Base-by-base conservation (phyloP, 352 stramenopile genomes). In the Phytophthora brassicae region DNA sequence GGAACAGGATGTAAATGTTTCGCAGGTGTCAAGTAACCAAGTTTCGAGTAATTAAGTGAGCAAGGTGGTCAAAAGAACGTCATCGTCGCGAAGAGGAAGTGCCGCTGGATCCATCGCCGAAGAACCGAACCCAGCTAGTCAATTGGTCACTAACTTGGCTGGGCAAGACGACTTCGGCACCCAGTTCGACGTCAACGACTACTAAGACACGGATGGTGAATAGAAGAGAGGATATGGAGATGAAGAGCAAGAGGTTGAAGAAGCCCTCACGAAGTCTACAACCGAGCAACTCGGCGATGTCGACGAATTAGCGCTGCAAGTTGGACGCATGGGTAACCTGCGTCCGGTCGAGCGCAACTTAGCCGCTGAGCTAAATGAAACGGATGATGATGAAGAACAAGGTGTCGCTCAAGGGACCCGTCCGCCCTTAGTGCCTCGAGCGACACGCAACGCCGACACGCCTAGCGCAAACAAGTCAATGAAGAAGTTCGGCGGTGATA, bases 351-450 rank as follows among this genome's bases (percentile, higher is more conserved):
- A 31, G 8, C 26, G 26, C 26, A 31, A 31, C 26, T 31, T 8
- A 8, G 8, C 26, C 26, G 26, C 26, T 8, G 26, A 49, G 33
- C 31, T 56, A 33, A 22, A 33, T 20, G 33, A 46, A 24, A 33
- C 33, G 35, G 31, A 6, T 11, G 47, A 55, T 16, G 33, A 56
- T 35, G 48, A 56, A 17, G 48, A 56, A 17, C 48, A 56, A 28
- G 33, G 48, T 22, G 31, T 45, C 33, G 48, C 33, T 56, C 33
- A 45, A 24, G 33, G 48, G 33, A 33, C 33, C 8, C 31, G 31
- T 26, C 48, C 31, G 47, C 47, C 31, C 12, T 17, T 17, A n/a
- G 5, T 54, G 1, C 47, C 28, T 4, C 29, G 19, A 19, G 43
- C 22, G 36, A 50, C 43, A 3, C 22, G 43, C 4, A 50, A 50